Percentiles rank a stretch among this genome's conserved stretches.
Evolutionary conservation across 2,329 filamentous ascomycete species (phyloP).

Genomic region (Diaporthe longicolla): DNA sequence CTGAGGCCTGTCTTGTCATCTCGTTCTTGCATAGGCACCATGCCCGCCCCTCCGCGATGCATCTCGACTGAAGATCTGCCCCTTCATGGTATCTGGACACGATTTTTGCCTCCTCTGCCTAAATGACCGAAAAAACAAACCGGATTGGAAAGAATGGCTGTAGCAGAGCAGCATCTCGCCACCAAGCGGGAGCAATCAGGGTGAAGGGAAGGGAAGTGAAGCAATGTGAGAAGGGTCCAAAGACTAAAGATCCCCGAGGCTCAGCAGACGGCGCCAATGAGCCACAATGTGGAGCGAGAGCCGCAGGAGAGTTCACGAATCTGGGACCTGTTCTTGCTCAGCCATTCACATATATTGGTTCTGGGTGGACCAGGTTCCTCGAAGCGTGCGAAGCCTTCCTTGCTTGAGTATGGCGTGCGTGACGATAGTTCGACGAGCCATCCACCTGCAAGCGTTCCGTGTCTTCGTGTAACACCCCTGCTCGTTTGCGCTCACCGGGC

Average conservation of each 20-base stretch:
- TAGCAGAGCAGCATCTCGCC: neutral
- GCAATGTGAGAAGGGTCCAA: neutral
- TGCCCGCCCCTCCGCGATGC: slow-evolving; percentile 21
- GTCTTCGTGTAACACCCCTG: slow-evolving; percentile 4
- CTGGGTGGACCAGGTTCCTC: slow-evolving; percentile 5
- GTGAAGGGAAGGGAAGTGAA: neutral
- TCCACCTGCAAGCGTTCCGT: slow-evolving; percentile 16
- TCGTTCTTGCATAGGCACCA: slow-evolving; percentile 11
- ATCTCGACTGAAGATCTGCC: slow-evolving; percentile 9
- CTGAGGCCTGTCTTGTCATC: slow-evolving; percentile 17
- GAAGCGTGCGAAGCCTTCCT: slow-evolving; percentile 5
- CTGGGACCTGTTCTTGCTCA: slow-evolving; percentile 21
- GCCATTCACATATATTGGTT: slow-evolving; percentile 20
- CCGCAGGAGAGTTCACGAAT: neutral
- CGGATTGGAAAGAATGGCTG: neutral
- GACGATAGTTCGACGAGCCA: slow-evolving; percentile 22
- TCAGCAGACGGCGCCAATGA: slow-evolving; percentile 30
- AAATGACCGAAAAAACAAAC: neutral
- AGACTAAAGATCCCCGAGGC: slow-evolving; percentile 25
- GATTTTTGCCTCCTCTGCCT: neutral
- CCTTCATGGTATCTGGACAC: neutral
- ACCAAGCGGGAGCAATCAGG: neutral
- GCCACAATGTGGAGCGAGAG: slow-evolving; percentile 30
- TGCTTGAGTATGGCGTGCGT: slow-evolving; percentile 19
- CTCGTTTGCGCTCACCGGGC: slow-evolving; percentile 2